Evolutionary conservation across 148 eudicot genomes (phyloP).

Genomic region (Silene uniflora): DNA sequence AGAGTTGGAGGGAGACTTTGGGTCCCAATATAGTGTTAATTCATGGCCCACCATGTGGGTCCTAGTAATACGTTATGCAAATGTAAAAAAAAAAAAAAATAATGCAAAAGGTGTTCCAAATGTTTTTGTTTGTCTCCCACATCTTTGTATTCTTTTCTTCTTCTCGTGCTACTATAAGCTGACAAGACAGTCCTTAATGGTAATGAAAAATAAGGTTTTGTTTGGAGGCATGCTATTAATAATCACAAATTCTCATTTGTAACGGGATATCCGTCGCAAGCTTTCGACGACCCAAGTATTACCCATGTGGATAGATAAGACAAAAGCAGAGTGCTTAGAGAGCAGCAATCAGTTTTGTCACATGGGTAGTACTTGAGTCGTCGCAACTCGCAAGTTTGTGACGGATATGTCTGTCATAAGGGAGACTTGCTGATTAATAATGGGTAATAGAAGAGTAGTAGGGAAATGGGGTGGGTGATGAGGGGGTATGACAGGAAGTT

Average conservation of each 20-base stretch:
- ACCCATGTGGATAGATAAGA: too few species aligned
- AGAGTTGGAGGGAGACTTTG: slow-evolving; percentile 14
- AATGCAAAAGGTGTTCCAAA: slow-evolving; percentile 3
- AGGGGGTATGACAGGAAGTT: slow-evolving; percentile 17
- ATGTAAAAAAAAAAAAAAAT: neutral
- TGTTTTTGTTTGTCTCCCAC: slow-evolving; percentile 52
- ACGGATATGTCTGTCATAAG: too few species aligned
- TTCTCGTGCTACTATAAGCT: slow-evolving; percentile 1
- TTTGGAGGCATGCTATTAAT: slow-evolving; percentile 63
- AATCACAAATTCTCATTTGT: too few species aligned
- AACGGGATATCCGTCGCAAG: too few species aligned
- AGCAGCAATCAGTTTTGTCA: too few species aligned
- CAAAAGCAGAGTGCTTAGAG: too few species aligned
- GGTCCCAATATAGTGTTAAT: slow-evolving; percentile 21
- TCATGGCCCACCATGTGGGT: slow-evolving; percentile 32
- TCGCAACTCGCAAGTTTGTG: too few species aligned
- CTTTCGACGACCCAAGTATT: too few species aligned
- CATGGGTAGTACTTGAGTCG: too few species aligned
- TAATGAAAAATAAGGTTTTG: slow-evolving; percentile 39
- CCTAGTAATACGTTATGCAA: slow-evolving; percentile 20
- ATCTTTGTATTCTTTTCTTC: slow-evolving; percentile 1
- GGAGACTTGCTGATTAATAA: too few species aligned
- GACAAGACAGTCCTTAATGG: slow-evolving; percentile 25
- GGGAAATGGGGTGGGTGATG: slow-evolving; percentile 14
- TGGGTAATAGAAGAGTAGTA: slow-evolving; percentile 32